A percentile compares a stretch with the other conserved stretches of the same genome.
Evolutionary conservation across 1,284 basidiomycete species (phyloP).

Genomic region (Kwoniella shivajii): DNA sequence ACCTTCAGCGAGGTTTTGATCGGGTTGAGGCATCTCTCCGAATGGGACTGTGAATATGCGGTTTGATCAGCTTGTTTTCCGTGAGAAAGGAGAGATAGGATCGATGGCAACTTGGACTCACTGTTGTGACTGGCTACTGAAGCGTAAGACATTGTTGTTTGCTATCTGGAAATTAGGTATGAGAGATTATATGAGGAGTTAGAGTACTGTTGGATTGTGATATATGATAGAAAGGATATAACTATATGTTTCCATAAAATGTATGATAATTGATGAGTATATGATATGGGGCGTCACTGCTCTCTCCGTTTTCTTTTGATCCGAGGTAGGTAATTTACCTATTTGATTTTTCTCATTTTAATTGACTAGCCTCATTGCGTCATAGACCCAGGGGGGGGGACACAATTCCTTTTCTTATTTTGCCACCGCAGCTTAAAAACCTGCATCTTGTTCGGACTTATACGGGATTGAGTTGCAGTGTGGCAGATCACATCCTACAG

Average conservation of each 20-base stretch:
- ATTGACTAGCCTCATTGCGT: conserved; percentile 2
- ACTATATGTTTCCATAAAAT: not conserved
- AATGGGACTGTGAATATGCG: conserved; percentile 37
- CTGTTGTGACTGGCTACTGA: conserved; percentile 48
- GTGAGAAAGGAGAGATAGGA: not conserved
- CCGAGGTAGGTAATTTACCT: not conserved
- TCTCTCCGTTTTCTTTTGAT: not conserved
- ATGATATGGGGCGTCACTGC: not conserved
- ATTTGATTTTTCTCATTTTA: not conserved
- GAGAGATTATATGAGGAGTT: conserved; percentile 2
- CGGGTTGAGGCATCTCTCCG: conserved; percentile 50
- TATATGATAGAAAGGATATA: not conserved
- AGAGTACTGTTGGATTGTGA: conserved; percentile 2
- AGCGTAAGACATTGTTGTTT: conserved; percentile 47
- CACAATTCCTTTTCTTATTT: not conserved
- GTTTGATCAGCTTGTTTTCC: not conserved
- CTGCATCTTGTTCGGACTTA: not conserved
- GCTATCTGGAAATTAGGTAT: conserved; percentile 3
- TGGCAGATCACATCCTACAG: not conserved
- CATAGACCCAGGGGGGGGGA: not conserved
- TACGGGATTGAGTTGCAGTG: not conserved
- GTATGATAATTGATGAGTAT: not conserved
- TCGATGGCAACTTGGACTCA: conserved; percentile 18
- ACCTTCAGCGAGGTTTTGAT: conserved; percentile 48
- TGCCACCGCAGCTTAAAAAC: not conserved